Base-by-base conservation (phyloP, 768 basidiomycete species). In the Phaffia australis region DNA sequence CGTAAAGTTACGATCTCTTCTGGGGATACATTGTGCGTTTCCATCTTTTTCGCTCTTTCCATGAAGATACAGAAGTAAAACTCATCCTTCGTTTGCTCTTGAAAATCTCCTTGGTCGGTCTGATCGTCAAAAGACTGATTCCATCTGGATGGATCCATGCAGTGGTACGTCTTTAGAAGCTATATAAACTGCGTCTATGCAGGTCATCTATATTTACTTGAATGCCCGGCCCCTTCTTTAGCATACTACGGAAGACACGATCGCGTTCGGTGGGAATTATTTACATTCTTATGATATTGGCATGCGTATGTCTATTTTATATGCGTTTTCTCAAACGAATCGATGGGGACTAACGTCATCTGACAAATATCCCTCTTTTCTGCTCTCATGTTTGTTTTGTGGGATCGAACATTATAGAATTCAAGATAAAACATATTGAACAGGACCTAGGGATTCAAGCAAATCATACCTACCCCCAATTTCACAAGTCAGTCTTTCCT, bases 81-180 rank as follows among this genome's bases (percentile, higher is more conserved):
- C 35, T 42, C 6, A 42, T 42, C 11, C 35, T 5, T 42, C 4
- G 35, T 42, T 5, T 42, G 35, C 35, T 11, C 35, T 42, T 42
- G 35, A 11, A 42, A 5, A 42, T 42, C 35, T 42, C 11, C 4
- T 42, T 42, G 35, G 6, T 11, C 6, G 4, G 35, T 42, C 11
- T 42, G 35, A 42, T 42, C 35, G 4, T 11, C 35, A 11, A 42
- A 42, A 42, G 35, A 42, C 35, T 93, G 57, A 93, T 95, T 62
- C 91, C 94, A 1, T 86, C 91, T 0, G 94, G 94, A 0, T 99
- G 95, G 88, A 97, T 98, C 67, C 94, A 99, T 74, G 90, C 91
- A 14, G 94, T 99, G 48, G 92, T 94, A 75, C 75, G 87, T 79
- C 48, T 54, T 47, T 59, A 60, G 1, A 11, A 16, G 18, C 11